These are phyloP conservation scores for Eucalyptus pumila DNA, from an alignment of 345 rosid species.

Conservation along the genomic window DNA sequence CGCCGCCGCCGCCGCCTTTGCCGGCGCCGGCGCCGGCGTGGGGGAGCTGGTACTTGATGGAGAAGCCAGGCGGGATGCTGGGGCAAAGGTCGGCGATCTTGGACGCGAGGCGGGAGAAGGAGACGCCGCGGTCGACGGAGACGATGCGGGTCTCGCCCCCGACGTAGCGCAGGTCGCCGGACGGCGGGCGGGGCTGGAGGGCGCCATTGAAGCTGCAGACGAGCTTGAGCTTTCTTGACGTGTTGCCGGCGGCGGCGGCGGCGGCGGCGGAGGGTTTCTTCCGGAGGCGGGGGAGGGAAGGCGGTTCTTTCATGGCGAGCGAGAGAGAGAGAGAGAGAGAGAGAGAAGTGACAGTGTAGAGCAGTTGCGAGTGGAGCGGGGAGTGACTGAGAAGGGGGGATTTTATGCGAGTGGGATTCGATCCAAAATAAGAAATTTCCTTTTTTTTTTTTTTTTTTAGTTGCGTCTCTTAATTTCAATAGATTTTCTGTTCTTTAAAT, in stretches of 20 bases:
- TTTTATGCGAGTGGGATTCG: not conserved
- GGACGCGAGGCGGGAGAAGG: not conserved
- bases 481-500: no score
- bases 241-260: not conserved
- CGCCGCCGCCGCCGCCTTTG: not conserved
- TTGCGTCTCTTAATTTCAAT: not conserved
- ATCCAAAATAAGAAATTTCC: not conserved
- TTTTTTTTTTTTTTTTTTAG: not conserved
- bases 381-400: not conserved
- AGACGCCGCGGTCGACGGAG: constrained; percentile 2
- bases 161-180: constrained; percentile 3
- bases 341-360: not conserved
- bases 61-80: not conserved
- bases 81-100: constrained; percentile 11
- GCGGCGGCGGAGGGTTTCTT: not conserved
- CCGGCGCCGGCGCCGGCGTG: not conserved
- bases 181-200: not conserved
- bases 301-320: no score
- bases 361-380: not conserved
- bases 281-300: not conserved
- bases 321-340: not conserved
- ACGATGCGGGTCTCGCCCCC: constrained; percentile 23
- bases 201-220: constrained; percentile 25
- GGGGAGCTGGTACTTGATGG: constrained; percentile 8
- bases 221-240: constrained; percentile 5